Evolutionary conservation across 2,329 filamentous ascomycete genomes (phyloP).

Genomic region (Cordyceps militaris): DNA sequence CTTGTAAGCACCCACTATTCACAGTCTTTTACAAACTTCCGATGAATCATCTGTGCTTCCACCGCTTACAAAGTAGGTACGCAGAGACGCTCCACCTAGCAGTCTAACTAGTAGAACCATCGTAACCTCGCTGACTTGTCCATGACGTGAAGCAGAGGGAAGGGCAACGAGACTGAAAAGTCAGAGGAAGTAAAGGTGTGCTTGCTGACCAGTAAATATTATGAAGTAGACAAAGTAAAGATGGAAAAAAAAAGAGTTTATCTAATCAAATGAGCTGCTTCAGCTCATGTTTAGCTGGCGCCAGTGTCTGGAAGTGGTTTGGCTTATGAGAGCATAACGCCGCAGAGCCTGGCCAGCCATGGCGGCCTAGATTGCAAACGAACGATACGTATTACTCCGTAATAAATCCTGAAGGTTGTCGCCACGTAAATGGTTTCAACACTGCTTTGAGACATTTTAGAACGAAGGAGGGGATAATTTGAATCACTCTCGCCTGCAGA

Average conservation of each 20-base stretch:
- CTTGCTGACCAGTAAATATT: not conserved
- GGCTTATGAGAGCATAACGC: not conserved
- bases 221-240: not conserved
- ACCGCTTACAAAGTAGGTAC: not conserved
- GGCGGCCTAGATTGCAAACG: no score
- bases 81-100: not conserved
- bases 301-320: not conserved
- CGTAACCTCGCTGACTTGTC: slow-evolving; percentile 1
- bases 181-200: not conserved
- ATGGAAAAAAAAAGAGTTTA: not conserved
- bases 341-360: not conserved
- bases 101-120: not conserved
- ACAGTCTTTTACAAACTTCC: not conserved
- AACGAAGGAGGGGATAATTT: no score
- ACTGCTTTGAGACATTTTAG: not conserved
- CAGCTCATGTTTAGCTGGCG: not conserved
- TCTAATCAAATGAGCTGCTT: not conserved
- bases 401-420: not conserved
- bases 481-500: no score
- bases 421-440: not conserved
- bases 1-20: not conserved
- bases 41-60: slow-evolving; percentile 2
- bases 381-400: not conserved
- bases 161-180: not conserved
- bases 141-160: slow-evolving; percentile 3